Percentiles rank a stretch among this genome's conserved stretches.
phyloP scores from a whole-genome alignment of 2,329 filamentous ascomycete genomes.

The Colletotrichum simmondsii region DNA sequence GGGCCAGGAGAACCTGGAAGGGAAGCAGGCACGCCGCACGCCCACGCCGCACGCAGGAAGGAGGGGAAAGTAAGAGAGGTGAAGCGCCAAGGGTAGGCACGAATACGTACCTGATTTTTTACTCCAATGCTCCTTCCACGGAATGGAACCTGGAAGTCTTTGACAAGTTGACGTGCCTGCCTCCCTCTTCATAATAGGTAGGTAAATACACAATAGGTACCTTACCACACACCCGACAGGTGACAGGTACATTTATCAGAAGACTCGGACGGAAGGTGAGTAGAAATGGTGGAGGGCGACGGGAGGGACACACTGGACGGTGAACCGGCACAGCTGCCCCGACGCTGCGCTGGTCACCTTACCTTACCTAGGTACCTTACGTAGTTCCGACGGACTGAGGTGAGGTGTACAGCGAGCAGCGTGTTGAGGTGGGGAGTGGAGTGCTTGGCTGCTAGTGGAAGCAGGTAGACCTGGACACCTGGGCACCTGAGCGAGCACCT shows the following conservation, averaged over 20 bases:
- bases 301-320: background rate
- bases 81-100: background rate
- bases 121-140: background rate
- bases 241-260: too few relatives aligned
- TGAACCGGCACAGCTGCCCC: background rate
- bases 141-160: too few relatives aligned
- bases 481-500: conserved; percentile 18
- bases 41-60: background rate
- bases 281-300: background rate
- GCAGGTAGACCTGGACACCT: background rate
- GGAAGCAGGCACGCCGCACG: background rate
- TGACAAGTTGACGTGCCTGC: background rate
- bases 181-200: background rate
- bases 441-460: background rate
- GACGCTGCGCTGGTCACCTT: background rate
- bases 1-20: background rate
- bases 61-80: background rate
- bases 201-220: too few relatives aligned
- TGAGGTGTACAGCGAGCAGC: background rate
- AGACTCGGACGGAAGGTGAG: background rate
- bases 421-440: background rate
- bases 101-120: background rate
- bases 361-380: background rate
- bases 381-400: too few relatives aligned
- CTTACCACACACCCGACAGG: too few relatives aligned